Evolutionary conservation across 164 flowering plant species (phyloP), one percentile per base, ranked within the genome.

Genomic region (Berberis vulgaris): DNA sequence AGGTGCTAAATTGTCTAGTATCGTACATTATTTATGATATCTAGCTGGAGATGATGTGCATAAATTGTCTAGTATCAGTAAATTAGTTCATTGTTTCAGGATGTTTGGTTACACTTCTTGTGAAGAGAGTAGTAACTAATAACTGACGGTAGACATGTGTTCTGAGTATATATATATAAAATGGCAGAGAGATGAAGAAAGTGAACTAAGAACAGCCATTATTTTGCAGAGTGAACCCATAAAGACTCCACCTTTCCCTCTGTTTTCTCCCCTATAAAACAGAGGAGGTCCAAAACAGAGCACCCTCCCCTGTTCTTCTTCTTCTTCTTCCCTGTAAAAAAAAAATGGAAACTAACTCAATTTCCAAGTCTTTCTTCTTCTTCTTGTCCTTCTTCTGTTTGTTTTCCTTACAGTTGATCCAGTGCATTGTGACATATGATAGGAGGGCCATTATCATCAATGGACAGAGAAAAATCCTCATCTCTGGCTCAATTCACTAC

Each of bases 401-500:
- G 7, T 0, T 82, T 69, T 68, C 74, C 57, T 65, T 76, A 53
- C 68, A 78, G 66, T 44, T 77, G 73, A 68, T 79, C 39, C 73
- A 78, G 13, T 75, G 84, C 66, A 74, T 64, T 41, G 86, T 86
- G 4, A 85, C 82, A 6, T 89, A 89, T 60, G 96, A 89, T 66
- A 83, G 67, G 68, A 89, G 82, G 69, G 83, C 88, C 42, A 66
- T 89, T 11, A 11, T 84, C 76, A 85, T 89, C 65, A 82, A 86
- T 81, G 96, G 96, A 62, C 78, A 79, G 42, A 73, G 89, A 73
- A 84, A 85, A 76, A 80, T 89, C 66, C 91, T 89, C 74, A 80
- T 89, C 61, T 87, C 96, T 39, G 96, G 96, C 50, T 87, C 96
- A 65, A 89, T 89, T 71, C 96, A 89, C 72, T 89, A 89, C 46